Evolutionary conservation across 192 early-diverging fungal species (phyloP), one percentile per base, ranked within the genome.

Genomic region (Gaertneriomyces semiglobifer): DNA sequence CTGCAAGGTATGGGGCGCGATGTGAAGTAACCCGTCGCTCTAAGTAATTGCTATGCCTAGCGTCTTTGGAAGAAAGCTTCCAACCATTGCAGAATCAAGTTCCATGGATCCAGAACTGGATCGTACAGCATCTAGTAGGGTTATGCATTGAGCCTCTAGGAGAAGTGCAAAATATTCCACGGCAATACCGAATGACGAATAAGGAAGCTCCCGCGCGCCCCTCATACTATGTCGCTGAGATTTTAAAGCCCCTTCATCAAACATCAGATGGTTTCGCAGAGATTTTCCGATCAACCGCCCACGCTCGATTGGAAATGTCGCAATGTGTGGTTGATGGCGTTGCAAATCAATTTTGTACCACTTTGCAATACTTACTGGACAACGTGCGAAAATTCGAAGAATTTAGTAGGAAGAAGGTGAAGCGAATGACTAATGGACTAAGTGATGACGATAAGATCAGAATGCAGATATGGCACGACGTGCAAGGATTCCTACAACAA

Each of bases 171-270:
- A 55, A 39, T 25, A 74, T 74, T 18, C n/a, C 67, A 11, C 53
- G 41, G 5, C 72, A 74, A 40, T 74, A 71, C 54, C 67, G 68
- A 8, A 57, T 47, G 40, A 74, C 71, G 7, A 68, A 68, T 46
- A 72, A 72, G 44, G 63, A 66, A 58, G 71, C 70, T 14, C 70
- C 70, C 8, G 59, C 54, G 10, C 67, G 48, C 44, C 45, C 53
- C 11, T 71, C 70, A 5, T 60, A 71, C 50, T 73, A 63, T 46
- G 43, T 73, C 60, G 44, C 65, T 5, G 65, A 66, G 5, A 71
- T 71, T 18, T 63, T 73, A 42, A 44, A 71, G 11, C 71, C 71
- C 10, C 39, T 50, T 33, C 25, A 33, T 33, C 25, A 33, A 33
- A 33, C 25, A 33, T 33, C 25, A 33, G 25, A 33, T 33, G 25